These are phyloP conservation scores for Stropharia rugosoannulata DNA, from an alignment of 768 basidiomycete genomes.

Conservation along the genomic window DNA sequence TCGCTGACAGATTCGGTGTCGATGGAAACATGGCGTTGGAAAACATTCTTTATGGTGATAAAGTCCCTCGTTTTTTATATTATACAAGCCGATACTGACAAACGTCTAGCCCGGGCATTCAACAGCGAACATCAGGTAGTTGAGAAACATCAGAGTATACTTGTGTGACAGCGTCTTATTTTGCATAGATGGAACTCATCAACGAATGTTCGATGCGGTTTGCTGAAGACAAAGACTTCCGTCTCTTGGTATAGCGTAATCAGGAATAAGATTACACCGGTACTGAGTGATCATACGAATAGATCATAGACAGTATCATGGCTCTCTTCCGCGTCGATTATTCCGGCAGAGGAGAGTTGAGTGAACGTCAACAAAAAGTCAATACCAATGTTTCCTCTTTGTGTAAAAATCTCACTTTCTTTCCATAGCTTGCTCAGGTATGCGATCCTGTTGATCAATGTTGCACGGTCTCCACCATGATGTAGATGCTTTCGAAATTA, in stretches of 20 bases:
- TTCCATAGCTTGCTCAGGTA: conserved; percentile 77
- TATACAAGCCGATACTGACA: not conserved
- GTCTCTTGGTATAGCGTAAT: conserved; percentile 51
- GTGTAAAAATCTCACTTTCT: not conserved
- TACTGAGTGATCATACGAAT: conserved; percentile 10
- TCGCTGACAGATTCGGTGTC: conserved; percentile 94
- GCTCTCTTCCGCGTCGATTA: conserved; percentile 94
- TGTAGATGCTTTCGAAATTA: conserved; percentile 86
- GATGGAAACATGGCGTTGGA: conserved; percentile 84
- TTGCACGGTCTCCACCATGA: not conserved
- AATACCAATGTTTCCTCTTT: not conserved
- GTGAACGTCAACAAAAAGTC: conserved; percentile 91
- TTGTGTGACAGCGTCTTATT: not conserved
- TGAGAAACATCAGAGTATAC: not conserved
- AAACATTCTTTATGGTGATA: conserved; percentile 84
- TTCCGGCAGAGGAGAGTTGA: conserved; percentile 90
- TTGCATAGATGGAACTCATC: conserved; percentile 82
- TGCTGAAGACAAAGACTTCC: conserved; percentile 85
- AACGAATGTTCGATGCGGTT: conserved; percentile 87
- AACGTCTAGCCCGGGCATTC: conserved; percentile 70
- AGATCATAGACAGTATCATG: conserved; percentile 98
- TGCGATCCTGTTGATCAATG: not conserved
- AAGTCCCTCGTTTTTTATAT: not conserved
- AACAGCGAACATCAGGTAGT: conserved; percentile 89
- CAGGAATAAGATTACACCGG: too few relatives aligned